phyloP scores from a whole-genome alignment of 345 rosid genomes.

The Pistacia vera region DNA sequence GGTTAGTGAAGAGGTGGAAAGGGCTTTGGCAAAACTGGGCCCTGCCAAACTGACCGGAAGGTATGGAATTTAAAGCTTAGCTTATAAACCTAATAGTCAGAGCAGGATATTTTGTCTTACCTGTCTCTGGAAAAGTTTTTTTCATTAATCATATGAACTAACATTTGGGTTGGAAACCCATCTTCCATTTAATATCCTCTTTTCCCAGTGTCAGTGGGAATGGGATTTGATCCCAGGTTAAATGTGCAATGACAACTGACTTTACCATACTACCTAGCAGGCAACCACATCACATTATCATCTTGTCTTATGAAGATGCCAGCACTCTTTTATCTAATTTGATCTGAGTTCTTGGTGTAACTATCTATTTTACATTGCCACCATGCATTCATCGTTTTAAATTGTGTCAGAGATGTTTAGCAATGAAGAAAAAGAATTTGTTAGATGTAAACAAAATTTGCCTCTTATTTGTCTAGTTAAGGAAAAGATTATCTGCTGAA shows the following conservation, averaged over 20 bases:
- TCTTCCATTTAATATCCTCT: not conserved
- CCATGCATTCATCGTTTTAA: not conserved
- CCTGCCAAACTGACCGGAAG: constrained; percentile 70
- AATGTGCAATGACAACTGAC: not conserved
- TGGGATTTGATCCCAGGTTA: not conserved
- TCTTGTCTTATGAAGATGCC: not conserved
- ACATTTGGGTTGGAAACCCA: not conserved
- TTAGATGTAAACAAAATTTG: not conserved
- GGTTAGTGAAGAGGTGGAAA: constrained; percentile 99
- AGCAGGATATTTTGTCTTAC: not conserved
- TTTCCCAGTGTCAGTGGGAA: not conserved
- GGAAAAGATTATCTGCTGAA: not conserved
- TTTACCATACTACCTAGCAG: not conserved
- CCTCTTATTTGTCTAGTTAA: not conserved
- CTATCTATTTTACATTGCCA: not conserved
- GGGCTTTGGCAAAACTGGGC: constrained; percentile 85
- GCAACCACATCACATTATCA: not conserved
- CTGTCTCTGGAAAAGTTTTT: not conserved
- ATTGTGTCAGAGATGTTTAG: not conserved
- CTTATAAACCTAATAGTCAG: not conserved
- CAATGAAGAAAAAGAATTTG: not conserved
- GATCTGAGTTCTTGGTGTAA: not conserved
- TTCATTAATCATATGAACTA: not conserved
- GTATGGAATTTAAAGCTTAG: constrained; percentile 31
- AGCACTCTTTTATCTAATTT: not conserved